Evolutionary conservation across 352 stramenopile species (phyloP).

Genomic region (Globisporangium splendens): DNA sequence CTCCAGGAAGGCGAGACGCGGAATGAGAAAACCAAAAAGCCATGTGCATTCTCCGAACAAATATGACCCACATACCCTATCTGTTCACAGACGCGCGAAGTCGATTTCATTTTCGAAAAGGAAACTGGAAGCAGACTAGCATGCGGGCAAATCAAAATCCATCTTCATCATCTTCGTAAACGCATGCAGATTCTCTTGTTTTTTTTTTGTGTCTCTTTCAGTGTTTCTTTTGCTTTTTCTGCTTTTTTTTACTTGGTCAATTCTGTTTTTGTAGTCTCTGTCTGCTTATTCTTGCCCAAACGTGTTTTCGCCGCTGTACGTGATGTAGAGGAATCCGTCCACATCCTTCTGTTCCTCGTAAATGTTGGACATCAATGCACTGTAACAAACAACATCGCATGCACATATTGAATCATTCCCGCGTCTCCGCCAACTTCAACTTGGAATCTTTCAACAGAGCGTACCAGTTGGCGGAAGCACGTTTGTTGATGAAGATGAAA

Average conservation of each 20-base stretch:
- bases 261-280: conserved; percentile 1
- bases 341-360: conserved; percentile 99
- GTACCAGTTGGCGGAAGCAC: conserved; percentile 94
- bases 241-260: background rate
- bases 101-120: too few species aligned
- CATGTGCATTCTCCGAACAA: too few species aligned
- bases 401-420: too few species aligned
- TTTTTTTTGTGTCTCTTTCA: background rate
- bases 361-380: conserved; percentile 98
- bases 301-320: conserved; percentile 99
- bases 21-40: too few species aligned
- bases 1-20: too few species aligned
- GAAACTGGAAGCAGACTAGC: too few species aligned
- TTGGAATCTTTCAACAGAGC: background rate
- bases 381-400: too few species aligned
- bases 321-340: conserved; percentile 99
- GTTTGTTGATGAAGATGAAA: conserved; percentile 99
- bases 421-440: conserved; percentile 42
- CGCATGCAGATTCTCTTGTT: conserved; percentile 2
- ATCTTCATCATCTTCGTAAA: conserved; percentile 8
- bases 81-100: too few species aligned
- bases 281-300: conserved; percentile 89
- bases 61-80: too few species aligned
- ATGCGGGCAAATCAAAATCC: conserved; percentile 4
- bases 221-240: conserved; percentile 3